These are phyloP conservation scores for Salvia hispanica DNA, from an alignment of 257 asterid genomes.

Conservation along the genomic window DNA sequence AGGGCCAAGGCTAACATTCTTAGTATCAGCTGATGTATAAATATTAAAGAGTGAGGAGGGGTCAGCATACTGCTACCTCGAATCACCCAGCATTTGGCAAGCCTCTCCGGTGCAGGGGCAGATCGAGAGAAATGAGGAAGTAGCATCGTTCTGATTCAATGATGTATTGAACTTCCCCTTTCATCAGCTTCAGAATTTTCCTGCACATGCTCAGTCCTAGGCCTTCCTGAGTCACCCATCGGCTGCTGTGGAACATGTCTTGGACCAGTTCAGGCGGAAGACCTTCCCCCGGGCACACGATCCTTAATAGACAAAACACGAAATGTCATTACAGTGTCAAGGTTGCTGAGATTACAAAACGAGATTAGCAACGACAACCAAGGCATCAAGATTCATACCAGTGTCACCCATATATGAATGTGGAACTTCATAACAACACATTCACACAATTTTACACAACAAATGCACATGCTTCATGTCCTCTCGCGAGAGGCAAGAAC, in stretches of 20 bases:
- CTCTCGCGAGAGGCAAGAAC: not conserved
- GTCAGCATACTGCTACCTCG: not conserved
- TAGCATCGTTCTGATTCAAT: constrained; percentile 76
- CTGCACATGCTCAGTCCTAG: constrained; percentile 75
- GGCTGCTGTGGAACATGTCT: constrained; percentile 79
- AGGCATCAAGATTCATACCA: not conserved
- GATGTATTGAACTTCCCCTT: constrained; percentile 85
- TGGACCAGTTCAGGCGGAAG: constrained; percentile 79
- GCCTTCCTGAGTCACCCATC: constrained; percentile 80
- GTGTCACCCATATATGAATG: too few species aligned
- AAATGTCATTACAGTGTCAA: not conserved
- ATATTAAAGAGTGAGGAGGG: not conserved
- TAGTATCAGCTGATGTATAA: not conserved
- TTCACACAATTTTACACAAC: not conserved
- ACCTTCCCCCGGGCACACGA: constrained; percentile 88
- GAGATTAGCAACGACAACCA: not conserved
- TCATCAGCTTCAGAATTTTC: constrained; percentile 74
- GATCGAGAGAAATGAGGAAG: constrained; percentile 62
- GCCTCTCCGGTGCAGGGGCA: constrained; percentile 48
- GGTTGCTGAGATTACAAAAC: not conserved
- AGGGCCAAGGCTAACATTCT: not conserved
- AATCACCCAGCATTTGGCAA: constrained; percentile 33
- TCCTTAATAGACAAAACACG: constrained; percentile 46
- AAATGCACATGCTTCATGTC: not conserved
- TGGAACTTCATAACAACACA: not conserved